A percentile compares a stretch with the other conserved stretches of the same genome.
Conservation (phyloP, 306 rosid species). For the Cucurbita ficifolia region DNA sequence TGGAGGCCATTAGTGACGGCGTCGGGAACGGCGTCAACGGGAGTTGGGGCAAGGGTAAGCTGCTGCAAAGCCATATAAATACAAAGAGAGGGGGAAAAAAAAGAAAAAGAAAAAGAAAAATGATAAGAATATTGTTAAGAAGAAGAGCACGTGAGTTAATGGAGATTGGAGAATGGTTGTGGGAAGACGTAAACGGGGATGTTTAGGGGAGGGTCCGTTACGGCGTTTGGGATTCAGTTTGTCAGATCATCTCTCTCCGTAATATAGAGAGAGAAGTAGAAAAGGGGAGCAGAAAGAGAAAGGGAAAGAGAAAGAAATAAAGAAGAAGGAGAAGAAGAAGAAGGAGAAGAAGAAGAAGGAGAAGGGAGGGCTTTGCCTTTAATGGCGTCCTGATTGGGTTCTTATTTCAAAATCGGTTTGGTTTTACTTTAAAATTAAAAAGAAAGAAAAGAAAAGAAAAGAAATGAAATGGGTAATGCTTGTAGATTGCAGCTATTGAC, state of each 20-base stretch:
- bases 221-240: slow-evolving; percentile 38
- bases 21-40: slow-evolving; percentile 32
- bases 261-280: slow-evolving; percentile 1
- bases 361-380: not conserved
- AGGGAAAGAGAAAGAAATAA: not conserved
- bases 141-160: slow-evolving; percentile 47
- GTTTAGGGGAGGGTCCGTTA: slow-evolving; percentile 22
- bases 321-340: not conserved
- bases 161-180: not conserved
- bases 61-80: slow-evolving; percentile 52
- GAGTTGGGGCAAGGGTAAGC: slow-evolving; percentile 16
- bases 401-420: not conserved
- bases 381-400: not conserved
- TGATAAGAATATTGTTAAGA: not conserved
- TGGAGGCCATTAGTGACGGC: slow-evolving; percentile 38
- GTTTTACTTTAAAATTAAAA: not conserved
- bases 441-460: not conserved
- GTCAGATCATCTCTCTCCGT: slow-evolving; percentile 3
- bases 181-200: slow-evolving; percentile 44
- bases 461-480: not conserved
- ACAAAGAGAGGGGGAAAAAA: not conserved
- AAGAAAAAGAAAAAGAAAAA: not conserved
- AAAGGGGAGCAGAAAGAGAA: no score
- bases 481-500: slow-evolving; percentile 27
- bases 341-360: not conserved